Base-by-base conservation (phyloP, 208 protist species). In the Entamoeba moshkovskii region DNA sequence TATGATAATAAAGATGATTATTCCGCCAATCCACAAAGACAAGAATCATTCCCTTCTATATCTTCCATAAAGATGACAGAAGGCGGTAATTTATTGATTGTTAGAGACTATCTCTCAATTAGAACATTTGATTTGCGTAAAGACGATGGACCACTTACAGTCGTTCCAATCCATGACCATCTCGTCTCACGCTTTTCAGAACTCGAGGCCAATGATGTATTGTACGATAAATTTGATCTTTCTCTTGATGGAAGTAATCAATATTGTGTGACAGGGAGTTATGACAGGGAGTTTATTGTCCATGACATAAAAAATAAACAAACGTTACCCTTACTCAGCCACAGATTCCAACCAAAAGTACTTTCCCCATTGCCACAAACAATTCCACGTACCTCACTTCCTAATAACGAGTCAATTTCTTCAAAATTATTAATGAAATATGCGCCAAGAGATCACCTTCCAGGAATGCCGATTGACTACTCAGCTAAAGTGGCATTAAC, bases 161-260 rank as follows among this genome's bases (percentile, higher is more conserved):
- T 95, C 5, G 96, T 98, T 48, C 92, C 94, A 29, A 94, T 98
- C 45, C 97, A 98, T 94, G 97, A 98, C 42, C 95, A 97, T 73
- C 95, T 98, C 4, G 85, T 95, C 46, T 52, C 96, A 18, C 97
- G 98, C 94, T 94, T 98, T 47, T 97, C 96, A 93, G 97, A 98
- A 18, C 94, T 98, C 1, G 98, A 98, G 94, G 97, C 98, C 93
- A 97, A 97, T 92, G 97, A 98, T 93, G 96, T 93, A 92, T 98
- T 98, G 48, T 98, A 98, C 94, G 97, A 98, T 93, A 98, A 98
- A 93, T 98, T 98, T 95, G 97, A 98, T 95, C 97, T 96, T 94
- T 85, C 52, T 38, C 96, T 96, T n/a, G 95, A 93, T n/a, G 95
- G 94, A 33, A 93, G 97, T 94, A 94, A 94, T 33, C 95, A 93